Evolutionary conservation across 306 rosid species (phyloP), one percentile per base, ranked within the genome.

Genomic region (Lotus japonicus): DNA sequence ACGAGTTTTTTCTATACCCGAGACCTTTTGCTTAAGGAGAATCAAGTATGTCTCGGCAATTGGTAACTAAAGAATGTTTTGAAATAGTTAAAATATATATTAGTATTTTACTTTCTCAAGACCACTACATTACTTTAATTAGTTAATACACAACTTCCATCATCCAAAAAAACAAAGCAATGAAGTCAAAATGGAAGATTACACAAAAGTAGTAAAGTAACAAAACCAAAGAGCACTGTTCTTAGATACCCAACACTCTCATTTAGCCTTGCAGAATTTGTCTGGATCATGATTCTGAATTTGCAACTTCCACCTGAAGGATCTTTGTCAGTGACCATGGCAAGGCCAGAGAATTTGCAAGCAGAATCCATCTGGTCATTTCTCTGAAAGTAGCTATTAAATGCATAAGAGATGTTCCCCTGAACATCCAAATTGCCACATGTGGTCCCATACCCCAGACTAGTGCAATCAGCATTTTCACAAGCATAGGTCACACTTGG

Each of bases 401-500:
- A 94, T 35, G 96, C 96, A 61, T 88, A 94, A 4, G 97, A 94
- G 21, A 94, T 67, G 58, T 94, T 94, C 54, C 89, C 96, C 0
- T 44, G 64, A 51, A 81, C 57, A 74, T 94, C 96, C 58, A 94
- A 77, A 60, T 58, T 64, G 17, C 75, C 86, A 75, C 99, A 94
- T 4, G 99, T 86, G 45, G 90, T 85, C 38, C 84, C 92, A 59
- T 85, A 90, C 15, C 99, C 97, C 36, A 94, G 92, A 64, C 95
- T 86, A 0, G 96, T 88, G 74, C 97, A 94, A 73, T 94, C 97
- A 1, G 87, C 97, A 15, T 80, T 85, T 50, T 52, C 77, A 66
- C 99, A 94, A 14, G 97, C 97, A 33, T 82, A 94, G 44, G 82
- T 72, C 66, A 94, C 97, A 56, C 92, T 94, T 0, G 84, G 82